phyloP scores from a whole-genome alignment of 2,329 filamentous ascomycete species.

The Fusarium tjaetaba region DNA sequence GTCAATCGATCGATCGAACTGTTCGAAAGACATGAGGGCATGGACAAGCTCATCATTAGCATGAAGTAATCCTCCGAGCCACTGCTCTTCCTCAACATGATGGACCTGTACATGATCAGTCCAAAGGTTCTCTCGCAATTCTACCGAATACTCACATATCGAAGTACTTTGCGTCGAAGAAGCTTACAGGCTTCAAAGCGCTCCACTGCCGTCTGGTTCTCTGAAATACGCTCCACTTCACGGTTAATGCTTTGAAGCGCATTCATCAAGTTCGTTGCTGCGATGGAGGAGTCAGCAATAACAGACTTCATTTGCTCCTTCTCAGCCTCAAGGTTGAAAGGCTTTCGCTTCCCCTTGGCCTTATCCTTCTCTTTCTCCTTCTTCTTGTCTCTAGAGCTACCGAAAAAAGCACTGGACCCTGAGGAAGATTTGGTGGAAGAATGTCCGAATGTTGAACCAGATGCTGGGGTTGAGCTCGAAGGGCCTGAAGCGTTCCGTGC shows the following conservation, averaged over 20 bases:
- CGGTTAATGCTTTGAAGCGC: constrained; percentile 90
- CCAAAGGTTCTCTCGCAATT: not conserved
- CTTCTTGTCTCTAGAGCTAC: constrained; percentile 60
- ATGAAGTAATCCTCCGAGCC: constrained; percentile 88
- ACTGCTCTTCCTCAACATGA: constrained; percentile 89
- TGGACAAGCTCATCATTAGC: constrained; percentile 97
- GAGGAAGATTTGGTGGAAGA: constrained; percentile 50
- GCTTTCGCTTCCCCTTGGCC: constrained; percentile 67
- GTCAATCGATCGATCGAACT: constrained; percentile 87
- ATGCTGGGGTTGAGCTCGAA: constrained; percentile 27
- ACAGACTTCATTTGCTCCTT: constrained; percentile 86
- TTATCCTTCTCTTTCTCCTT: constrained; percentile 64
- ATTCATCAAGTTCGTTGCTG: constrained; percentile 90
- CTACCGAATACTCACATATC: constrained; percentile 68
- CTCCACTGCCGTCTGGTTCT: constrained; percentile 78
- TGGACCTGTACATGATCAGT: constrained; percentile 70
- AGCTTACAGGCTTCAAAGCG: constrained; percentile 89
- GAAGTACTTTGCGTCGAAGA: constrained; percentile 83
- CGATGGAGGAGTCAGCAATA: constrained; percentile 90
- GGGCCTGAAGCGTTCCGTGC: constrained; percentile 35
- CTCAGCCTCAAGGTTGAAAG: constrained; percentile 88
- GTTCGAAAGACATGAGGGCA: constrained; percentile 92
- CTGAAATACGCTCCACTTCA: constrained; percentile 86
- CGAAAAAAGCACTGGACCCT: constrained; percentile 52
- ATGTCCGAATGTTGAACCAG: constrained; percentile 20